Conservation (phyloP, 768 basidiomycete species). For the Tulasnella sp. region DNA sequence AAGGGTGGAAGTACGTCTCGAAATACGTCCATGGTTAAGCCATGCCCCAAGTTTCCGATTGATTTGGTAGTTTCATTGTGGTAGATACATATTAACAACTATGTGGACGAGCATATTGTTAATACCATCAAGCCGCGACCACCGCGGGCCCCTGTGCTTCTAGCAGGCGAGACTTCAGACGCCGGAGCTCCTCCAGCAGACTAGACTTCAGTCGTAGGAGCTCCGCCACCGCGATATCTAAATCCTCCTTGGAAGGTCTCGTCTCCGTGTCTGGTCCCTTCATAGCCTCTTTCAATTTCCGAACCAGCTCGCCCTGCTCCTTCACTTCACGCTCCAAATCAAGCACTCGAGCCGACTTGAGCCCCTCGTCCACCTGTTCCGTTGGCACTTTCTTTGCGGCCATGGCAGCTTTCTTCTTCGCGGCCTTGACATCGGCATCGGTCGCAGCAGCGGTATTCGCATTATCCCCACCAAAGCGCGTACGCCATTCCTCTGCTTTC, state of each 20-base stretch:
- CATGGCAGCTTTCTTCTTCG: constrained; percentile 41
- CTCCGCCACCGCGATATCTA: constrained; percentile 47
- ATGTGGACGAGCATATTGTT: too few species aligned
- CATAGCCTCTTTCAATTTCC: constrained; percentile 46
- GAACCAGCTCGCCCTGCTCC: constrained; percentile 64
- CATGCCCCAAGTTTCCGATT: too few species aligned
- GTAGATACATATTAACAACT: too few species aligned
- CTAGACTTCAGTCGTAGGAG: constrained; percentile 58
- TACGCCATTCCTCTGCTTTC: constrained; percentile 72
- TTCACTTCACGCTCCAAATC: constrained; percentile 64
- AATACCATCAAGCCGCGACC: too few species aligned
- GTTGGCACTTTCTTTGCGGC: constrained; percentile 33
- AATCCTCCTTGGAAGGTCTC: constrained; percentile 48
- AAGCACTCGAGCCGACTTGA: constrained; percentile 60
- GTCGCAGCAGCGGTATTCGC: constrained; percentile 29
- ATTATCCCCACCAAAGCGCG: constrained; percentile 62
- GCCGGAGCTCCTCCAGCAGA: constrained; percentile 44
- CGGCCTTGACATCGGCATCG: constrained; percentile 37
- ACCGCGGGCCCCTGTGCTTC: constrained; percentile 4
- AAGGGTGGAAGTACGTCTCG: too few species aligned
- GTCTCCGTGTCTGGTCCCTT: constrained; percentile 43
- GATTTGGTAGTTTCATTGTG: too few species aligned
- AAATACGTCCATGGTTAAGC: too few species aligned
- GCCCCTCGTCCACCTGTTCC: constrained; percentile 39
- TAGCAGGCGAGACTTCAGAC: constrained; percentile 48